These are phyloP conservation scores for Botrytis elliptica DNA, from an alignment of 2,329 filamentous ascomycete genomes.

Conservation along the genomic window DNA sequence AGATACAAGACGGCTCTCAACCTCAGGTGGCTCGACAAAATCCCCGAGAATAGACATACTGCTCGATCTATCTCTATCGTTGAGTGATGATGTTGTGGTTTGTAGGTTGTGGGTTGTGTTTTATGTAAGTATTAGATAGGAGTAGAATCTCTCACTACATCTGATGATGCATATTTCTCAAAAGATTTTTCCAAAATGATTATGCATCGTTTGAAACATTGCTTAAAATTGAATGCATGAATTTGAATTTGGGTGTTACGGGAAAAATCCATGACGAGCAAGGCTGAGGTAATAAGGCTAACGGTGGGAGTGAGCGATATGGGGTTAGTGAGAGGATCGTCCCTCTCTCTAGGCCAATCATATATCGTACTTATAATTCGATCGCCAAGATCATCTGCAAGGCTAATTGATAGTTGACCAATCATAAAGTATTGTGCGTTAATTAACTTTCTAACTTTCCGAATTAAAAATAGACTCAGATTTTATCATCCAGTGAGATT, in stretches of 20 bases:
- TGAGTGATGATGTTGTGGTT: not conserved
- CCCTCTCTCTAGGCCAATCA: not conserved
- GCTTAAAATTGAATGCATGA: not conserved
- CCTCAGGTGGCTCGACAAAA: not conserved
- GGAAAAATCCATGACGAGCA: not conserved
- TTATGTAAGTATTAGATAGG: not conserved
- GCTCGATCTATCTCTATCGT: not conserved
- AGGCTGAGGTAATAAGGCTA: not conserved
- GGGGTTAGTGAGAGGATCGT: not conserved
- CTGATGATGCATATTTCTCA: not conserved
- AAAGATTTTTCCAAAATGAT: not conserved
- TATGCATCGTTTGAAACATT: not conserved
- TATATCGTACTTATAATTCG: not conserved
- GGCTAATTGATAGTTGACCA: not conserved
- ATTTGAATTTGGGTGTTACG: not conserved
- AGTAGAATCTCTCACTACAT: not conserved
- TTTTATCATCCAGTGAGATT: no score
- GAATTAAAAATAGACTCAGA: not conserved
- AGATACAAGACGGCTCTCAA: slow-evolving; percentile 32
- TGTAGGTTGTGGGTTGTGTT: not conserved
- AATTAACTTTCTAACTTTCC: not conserved
- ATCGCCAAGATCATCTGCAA: not conserved
- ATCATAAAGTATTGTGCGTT: not conserved
- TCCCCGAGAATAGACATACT: slow-evolving; percentile 6
- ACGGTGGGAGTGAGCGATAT: not conserved